phyloP scores from a whole-genome alignment of 83 land plant species.

The Thuja plicata region DNA sequence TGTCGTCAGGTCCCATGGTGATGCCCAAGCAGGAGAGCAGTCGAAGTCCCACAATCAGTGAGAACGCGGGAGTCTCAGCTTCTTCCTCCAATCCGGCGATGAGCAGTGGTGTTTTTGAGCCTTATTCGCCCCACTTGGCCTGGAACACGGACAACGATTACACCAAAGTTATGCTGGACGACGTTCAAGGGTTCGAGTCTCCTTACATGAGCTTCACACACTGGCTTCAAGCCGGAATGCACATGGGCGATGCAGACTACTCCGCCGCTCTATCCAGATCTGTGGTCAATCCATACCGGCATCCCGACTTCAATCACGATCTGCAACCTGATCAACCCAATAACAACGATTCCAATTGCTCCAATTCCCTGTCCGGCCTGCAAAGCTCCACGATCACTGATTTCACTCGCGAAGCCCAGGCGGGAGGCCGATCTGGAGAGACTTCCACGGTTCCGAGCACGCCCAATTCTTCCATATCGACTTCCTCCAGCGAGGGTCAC shows the following conservation, averaged over 20 bases:
- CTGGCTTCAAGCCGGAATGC: slow-evolving; percentile 9
- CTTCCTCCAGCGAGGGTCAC: slow-evolving; percentile 4
- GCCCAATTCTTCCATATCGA: not conserved
- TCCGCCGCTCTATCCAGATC: not conserved
- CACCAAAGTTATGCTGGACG: not conserved
- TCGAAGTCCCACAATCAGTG: not conserved
- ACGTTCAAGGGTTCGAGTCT: not conserved
- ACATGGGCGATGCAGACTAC: slow-evolving; percentile 11
- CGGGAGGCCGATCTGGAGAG: not conserved
- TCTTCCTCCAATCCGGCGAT: not conserved
- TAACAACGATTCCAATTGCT: not conserved
- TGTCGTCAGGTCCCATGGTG: slow-evolving; percentile 1
- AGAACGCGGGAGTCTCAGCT: not conserved
- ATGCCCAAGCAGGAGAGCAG: not conserved
- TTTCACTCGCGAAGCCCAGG: not conserved
- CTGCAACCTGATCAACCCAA: too few species aligned
- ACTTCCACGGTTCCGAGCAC: slow-evolving; percentile 1
- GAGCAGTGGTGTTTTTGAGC: not conserved
- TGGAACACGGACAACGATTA: not conserved
- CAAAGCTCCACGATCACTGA: not conserved
- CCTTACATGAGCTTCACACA: slow-evolving; percentile 14
- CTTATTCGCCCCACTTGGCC: not conserved
- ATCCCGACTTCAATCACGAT: not conserved
- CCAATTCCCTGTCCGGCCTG: not conserved
- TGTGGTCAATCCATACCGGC: not conserved